Evolutionary conservation across 176 grass and related monocot genomes (phyloP).

Genomic region (Eragrostis curvula): DNA sequence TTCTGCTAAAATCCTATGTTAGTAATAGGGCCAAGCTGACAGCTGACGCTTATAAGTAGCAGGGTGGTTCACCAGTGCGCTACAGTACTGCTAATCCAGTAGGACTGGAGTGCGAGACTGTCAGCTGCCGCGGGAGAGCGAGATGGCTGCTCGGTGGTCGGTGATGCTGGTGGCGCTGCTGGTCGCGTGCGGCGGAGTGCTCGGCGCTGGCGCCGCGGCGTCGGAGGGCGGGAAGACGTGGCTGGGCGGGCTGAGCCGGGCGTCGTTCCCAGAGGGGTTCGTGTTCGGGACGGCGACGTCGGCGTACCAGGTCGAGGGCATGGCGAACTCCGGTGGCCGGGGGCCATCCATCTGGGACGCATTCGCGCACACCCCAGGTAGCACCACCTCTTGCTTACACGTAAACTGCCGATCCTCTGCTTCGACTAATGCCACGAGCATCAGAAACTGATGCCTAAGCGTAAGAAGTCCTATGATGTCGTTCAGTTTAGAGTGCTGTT

Average conservation of each 20-base stretch:
- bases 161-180: conserved; percentile 21
- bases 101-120: no score
- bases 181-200: conserved; percentile 2
- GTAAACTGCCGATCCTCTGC: not conserved
- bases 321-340: conserved; percentile 47
- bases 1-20: no score
- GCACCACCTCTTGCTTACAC: not conserved
- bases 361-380: conserved; percentile 67
- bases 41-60: no score
- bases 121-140: not conserved
- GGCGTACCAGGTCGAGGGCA: conserved; percentile 77
- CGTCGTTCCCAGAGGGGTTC: conserved; percentile 61
- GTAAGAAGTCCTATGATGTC: no score
- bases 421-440: not conserved
- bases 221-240: conserved; percentile 10
- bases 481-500: no score
- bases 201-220: not conserved
- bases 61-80: no score
- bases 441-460: not conserved
- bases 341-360: conserved; percentile 72
- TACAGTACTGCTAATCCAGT: no score
- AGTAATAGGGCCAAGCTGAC: no score
- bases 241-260: conserved; percentile 48
- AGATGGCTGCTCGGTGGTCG: conserved; percentile 21
- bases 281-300: conserved; percentile 75